Conservation (phyloP, 73 alveolate species). For the Paramecium bursaria region DNA sequence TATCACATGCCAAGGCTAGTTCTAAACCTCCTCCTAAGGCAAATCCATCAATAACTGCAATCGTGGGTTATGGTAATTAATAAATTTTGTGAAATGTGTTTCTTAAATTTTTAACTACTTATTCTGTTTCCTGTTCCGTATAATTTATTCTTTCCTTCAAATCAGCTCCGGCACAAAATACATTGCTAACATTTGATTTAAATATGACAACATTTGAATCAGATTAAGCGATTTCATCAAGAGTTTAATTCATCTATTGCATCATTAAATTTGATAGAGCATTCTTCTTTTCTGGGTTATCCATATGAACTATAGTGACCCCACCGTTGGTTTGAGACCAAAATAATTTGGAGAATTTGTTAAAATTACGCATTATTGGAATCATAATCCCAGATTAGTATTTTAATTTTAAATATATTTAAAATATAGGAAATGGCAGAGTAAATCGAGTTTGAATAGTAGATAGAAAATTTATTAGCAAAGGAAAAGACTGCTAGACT, state of each 20-base stretch:
- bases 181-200: constrained; percentile 72
- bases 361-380: too few relatives aligned
- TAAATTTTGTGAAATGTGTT: constrained; percentile 82
- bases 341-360: too few relatives aligned
- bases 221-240: constrained; percentile 64
- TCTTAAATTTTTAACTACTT: constrained; percentile 80
- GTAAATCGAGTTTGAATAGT: constrained; percentile 80
- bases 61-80: constrained; percentile 86
- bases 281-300: constrained; percentile 76
- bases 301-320: constrained; percentile 67
- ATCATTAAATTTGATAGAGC: constrained; percentile 76
- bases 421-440: constrained; percentile 37
- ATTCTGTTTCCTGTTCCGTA: constrained; percentile 79
- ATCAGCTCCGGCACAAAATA: constrained; percentile 90
- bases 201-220: constrained; percentile 69
- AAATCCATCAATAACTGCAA: constrained; percentile 92
- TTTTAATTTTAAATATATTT: background rate
- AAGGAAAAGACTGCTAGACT: constrained; percentile 88
- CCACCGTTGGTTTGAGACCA: too few relatives aligned
- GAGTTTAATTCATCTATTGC: constrained; percentile 64
- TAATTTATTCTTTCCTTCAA: constrained; percentile 87
- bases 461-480: constrained; percentile 77
- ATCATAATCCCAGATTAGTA: constrained; percentile 51
- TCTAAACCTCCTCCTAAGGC: constrained; percentile 99
- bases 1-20: constrained; percentile 94